phyloP scores from a whole-genome alignment of 176 grass and related monocot species.

The Triticum dicoccoides region DNA sequence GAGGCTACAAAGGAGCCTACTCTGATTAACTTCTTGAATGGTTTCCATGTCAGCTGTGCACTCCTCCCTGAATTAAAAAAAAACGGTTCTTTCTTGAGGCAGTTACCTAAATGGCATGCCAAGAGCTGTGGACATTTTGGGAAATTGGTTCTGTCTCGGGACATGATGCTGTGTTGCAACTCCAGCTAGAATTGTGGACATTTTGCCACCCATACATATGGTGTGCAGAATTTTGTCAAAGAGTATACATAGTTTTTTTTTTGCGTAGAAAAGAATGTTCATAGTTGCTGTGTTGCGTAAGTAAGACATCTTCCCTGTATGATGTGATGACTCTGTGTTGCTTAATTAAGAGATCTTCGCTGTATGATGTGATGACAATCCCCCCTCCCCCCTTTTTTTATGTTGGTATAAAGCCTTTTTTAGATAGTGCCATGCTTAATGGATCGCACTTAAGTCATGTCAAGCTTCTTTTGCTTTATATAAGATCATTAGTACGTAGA shows the following conservation, averaged over 20 bases:
- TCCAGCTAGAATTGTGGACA: not conserved
- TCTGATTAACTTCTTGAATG: slow-evolving; percentile 22
- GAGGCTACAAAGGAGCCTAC: slow-evolving; percentile 4
- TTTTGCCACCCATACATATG: not conserved
- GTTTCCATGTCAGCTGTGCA: slow-evolving; percentile 35
- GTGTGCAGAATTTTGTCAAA: too few relatives aligned
- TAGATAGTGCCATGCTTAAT: not conserved
- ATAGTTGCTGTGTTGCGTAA: too few relatives aligned
- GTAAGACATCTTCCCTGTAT: not conserved
- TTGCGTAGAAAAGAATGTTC: too few relatives aligned
- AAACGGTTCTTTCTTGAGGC: not conserved
- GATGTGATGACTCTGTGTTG: not conserved
- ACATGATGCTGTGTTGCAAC: not conserved
- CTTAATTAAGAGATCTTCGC: too few relatives aligned
- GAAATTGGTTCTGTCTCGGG: not conserved
- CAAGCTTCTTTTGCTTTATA: not conserved
- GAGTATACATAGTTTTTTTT: too few relatives aligned
- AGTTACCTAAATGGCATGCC: slow-evolving; percentile 2
- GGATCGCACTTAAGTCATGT: not conserved
- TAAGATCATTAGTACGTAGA: not conserved
- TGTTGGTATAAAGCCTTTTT: not conserved
- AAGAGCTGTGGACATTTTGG: too few relatives aligned
- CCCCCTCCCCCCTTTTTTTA: not conserved
- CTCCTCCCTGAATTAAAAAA: not conserved
- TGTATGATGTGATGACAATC: not conserved